phyloP scores from a whole-genome alignment of 208 protist genomes.

The Trypanosoma lewisi region DNA sequence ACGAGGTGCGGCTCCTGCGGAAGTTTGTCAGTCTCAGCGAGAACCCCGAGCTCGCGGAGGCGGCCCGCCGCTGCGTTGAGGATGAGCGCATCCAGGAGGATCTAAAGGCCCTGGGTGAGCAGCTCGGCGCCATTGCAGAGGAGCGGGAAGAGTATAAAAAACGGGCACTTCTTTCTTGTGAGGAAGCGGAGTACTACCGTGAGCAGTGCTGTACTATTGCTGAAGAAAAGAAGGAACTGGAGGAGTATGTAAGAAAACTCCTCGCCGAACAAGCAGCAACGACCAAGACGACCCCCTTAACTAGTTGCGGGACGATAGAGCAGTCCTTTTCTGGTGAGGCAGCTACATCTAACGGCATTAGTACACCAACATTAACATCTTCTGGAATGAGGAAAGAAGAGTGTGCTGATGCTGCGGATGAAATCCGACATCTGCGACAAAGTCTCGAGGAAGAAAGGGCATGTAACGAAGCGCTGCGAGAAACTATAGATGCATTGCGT shows the following conservation, averaged over 20 bases:
- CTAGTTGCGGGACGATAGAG: neutral
- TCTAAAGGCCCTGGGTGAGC: conserved; percentile 25
- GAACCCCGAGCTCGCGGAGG: conserved; percentile 35
- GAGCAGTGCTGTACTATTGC: conserved; percentile 6
- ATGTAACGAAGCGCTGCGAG: conserved; percentile 18
- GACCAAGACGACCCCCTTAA: neutral
- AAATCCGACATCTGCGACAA: conserved; percentile 2
- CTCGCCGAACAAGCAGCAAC: neutral
- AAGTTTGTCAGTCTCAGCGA: conserved; percentile 38
- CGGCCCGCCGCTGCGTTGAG: conserved; percentile 26
- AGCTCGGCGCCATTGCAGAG: conserved; percentile 21
- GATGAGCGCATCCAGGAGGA: conserved; percentile 32
- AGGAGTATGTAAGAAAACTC: conserved; percentile 15
- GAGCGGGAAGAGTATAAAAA: conserved; percentile 42
- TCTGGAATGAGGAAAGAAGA: neutral
- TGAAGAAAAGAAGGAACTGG: conserved; percentile 16
- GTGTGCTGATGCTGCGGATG: neutral
- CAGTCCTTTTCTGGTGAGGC: neutral
- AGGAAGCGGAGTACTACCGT: conserved; percentile 37
- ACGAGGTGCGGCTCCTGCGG: conserved; percentile 45
- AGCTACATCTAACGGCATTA: no score
- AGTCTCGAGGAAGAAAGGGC: conserved; percentile 15
- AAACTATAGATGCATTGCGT: conserved; percentile 25
- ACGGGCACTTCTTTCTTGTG: conserved; percentile 40
- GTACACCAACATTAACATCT: no score